phyloP scores from a whole-genome alignment of 176 grass and related monocot genomes.

The Aegilops sharonensis region DNA sequence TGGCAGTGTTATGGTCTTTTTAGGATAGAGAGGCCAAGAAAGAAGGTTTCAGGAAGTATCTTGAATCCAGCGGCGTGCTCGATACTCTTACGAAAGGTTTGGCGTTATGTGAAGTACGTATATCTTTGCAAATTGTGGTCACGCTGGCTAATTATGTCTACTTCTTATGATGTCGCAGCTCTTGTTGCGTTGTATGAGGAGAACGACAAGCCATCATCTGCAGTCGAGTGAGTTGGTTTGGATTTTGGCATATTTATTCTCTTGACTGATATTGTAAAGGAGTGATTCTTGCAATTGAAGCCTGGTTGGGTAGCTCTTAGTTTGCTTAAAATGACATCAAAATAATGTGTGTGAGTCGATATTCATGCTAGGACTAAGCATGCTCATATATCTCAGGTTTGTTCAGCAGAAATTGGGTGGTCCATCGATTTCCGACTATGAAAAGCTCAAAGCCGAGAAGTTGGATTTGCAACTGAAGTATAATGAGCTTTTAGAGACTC shows the following conservation, averaged over 20 bases:
- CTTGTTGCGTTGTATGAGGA: constrained; percentile 93
- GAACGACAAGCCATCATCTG: constrained; percentile 77
- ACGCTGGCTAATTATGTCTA: neutral
- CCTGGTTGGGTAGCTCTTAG: neutral
- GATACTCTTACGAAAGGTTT: constrained; percentile 96
- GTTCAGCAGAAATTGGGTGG: constrained; percentile 92
- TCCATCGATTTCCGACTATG: constrained; percentile 78
- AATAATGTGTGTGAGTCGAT: neutral
- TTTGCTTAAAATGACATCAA: neutral
- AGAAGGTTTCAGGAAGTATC: constrained; percentile 93
- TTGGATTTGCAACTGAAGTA: constrained; percentile 91
- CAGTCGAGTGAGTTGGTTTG: constrained; percentile 72
- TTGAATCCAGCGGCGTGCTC: constrained; percentile 88
- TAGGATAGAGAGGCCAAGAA: constrained; percentile 93
- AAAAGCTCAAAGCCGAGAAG: constrained; percentile 91
- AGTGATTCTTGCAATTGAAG: neutral
- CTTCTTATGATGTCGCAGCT: constrained; percentile 40
- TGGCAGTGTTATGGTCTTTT: constrained; percentile 1
- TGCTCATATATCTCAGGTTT: constrained; percentile 48
- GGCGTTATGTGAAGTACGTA: neutral
- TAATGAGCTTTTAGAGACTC: constrained; percentile 67
- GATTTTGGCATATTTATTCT: neutral
- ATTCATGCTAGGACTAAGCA: neutral
- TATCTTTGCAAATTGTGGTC: neutral
- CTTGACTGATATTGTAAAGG: neutral